Evolutionary conservation across 805 yeast genomes (phyloP).

Genomic region (Danielia oregonensis): DNA sequence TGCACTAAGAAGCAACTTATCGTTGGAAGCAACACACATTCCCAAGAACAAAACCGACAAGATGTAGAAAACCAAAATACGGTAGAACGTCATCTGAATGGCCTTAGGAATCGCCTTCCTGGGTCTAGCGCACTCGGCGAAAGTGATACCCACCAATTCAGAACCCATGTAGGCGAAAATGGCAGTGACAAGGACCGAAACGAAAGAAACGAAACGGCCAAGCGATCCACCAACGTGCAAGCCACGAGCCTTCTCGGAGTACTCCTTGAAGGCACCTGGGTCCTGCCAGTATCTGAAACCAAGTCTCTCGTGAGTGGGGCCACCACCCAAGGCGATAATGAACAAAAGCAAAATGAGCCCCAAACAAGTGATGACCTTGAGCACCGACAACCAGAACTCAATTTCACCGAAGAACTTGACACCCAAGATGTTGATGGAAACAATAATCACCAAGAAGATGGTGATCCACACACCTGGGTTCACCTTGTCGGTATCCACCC

Average conservation of each 20-base stretch:
- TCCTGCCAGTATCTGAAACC: conserved; percentile 70
- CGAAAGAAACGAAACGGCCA: conserved; percentile 61
- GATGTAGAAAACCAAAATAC: conserved; percentile 59
- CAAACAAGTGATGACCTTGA: conserved; percentile 61
- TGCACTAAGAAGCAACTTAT: conserved; percentile 15
- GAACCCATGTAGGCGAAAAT: conserved; percentile 71
- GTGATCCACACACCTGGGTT: conserved; percentile 48
- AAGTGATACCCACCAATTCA: conserved; percentile 67
- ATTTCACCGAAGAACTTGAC: conserved; percentile 47
- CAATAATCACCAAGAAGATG: conserved; percentile 42
- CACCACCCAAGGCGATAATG: conserved; percentile 73
- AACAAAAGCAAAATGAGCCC: conserved; percentile 65
- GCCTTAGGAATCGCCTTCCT: conserved; percentile 69
- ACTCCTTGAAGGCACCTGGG: conserved; percentile 61
- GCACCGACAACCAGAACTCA: conserved; percentile 55
- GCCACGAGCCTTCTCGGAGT: conserved; percentile 39
- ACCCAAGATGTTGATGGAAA: conserved; percentile 42
- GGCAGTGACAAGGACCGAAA: conserved; percentile 60
- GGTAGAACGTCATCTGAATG: conserved; percentile 63
- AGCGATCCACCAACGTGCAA: conserved; percentile 36
- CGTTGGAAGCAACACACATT: conserved; percentile 44
- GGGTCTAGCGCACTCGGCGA: conserved; percentile 68
- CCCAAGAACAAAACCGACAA: conserved; percentile 61
- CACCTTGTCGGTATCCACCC: conserved; percentile 44
- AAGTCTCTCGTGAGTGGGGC: conserved; percentile 66